A percentile compares a stretch with the other conserved stretches of the same genome.
These are phyloP conservation scores for Taphrina wiesneri DNA, from an alignment of 1,139 yeast genomes.

Conservation along the genomic window DNA sequence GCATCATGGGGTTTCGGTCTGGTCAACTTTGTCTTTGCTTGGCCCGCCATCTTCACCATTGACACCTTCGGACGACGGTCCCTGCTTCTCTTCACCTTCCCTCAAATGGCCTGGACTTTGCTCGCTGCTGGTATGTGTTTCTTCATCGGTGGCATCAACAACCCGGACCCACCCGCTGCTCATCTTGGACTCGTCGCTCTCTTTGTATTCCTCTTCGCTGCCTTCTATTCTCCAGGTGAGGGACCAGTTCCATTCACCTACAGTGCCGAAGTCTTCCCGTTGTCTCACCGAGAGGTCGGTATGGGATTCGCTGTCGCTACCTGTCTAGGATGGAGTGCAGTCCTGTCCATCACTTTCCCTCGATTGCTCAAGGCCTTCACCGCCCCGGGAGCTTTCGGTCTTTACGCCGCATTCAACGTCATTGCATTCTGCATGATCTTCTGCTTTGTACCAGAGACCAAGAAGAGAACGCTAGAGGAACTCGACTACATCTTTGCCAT, in stretches of 20 bases:
- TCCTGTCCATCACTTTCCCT: conserved; percentile 84
- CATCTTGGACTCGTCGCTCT: conserved; percentile 65
- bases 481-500: conserved; percentile 53
- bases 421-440: conserved; percentile 58
- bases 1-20: conserved; percentile 89
- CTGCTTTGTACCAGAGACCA: conserved; percentile 63
- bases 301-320: conserved; percentile 84
- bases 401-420: conserved; percentile 73
- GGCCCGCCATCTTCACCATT: conserved; percentile 81
- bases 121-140: conserved; percentile 76
- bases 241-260: conserved; percentile 92
- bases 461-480: conserved; percentile 61
- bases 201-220: conserved; percentile 73
- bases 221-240: conserved; percentile 79
- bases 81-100: conserved; percentile 70
- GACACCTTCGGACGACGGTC: conserved; percentile 77
- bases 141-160: conserved; percentile 54
- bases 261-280: conserved; percentile 84
- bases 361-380: conserved; percentile 63
- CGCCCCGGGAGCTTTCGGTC: conserved; percentile 72
- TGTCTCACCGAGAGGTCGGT: conserved; percentile 80
- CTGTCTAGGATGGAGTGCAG: conserved; percentile 81
- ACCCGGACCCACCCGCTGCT: conserved; percentile 47
- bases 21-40: conserved; percentile 75
- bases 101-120: conserved; percentile 67